These are phyloP conservation scores for Exserohilum turcica DNA, from an alignment of 2,329 filamentous ascomycete genomes.

Conservation along the genomic window DNA sequence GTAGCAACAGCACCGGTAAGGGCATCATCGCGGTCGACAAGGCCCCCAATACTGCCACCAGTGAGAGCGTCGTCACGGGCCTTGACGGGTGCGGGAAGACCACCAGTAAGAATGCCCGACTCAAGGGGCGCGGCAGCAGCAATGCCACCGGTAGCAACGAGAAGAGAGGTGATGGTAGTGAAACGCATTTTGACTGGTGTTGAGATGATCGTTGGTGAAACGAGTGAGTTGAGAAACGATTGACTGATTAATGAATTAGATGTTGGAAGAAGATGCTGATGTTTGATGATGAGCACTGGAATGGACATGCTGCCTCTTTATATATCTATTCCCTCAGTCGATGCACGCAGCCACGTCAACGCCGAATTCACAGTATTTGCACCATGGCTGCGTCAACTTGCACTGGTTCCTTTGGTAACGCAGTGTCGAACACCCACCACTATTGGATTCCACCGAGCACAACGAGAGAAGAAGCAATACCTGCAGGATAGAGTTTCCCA, in stretches of 20 bases:
- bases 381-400: background rate
- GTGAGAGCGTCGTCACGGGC: background rate
- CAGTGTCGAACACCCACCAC: background rate
- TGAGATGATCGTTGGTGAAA: background rate
- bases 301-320: background rate
- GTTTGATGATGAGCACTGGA: background rate
- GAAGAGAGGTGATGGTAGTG: slow-evolving; percentile 22
- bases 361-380: too few species aligned
- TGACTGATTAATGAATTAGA: background rate
- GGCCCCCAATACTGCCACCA: background rate
- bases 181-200: slow-evolving; percentile 24
- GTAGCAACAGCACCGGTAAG: background rate
- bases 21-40: too few species aligned
- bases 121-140: slow-evolving; percentile 14
- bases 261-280: slow-evolving; percentile 6
- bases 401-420: background rate
- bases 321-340: background rate
- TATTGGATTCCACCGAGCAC: background rate
- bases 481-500: background rate
- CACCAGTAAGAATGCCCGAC: too few species aligned
- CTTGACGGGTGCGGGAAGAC: too few species aligned
- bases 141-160: slow-evolving; percentile 19
- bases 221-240: background rate
- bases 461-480: background rate
- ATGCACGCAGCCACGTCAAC: too few species aligned